Percentiles rank a stretch among this genome's conserved stretches.
Conservation (phyloP, 257 asterid genomes). For the Linaria vulgaris region DNA sequence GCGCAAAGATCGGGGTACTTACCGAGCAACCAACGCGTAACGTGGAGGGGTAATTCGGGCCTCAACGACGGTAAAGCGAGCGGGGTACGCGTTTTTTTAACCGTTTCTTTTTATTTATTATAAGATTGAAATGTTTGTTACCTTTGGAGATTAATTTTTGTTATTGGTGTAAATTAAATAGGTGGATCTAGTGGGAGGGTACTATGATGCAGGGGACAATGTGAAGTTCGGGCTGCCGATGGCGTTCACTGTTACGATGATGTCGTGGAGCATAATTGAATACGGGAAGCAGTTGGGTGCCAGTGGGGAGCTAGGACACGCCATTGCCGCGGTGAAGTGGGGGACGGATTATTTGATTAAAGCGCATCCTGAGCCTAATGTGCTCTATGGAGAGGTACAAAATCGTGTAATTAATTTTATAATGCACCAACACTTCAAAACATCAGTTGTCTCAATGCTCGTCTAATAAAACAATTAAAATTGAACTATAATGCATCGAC, state of each 20-base stretch:
- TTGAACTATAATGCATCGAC: too few relatives aligned
- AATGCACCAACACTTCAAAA: too few relatives aligned
- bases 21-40: slow-evolving; percentile 72
- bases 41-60: slow-evolving; percentile 95
- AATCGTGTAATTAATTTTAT: too few relatives aligned
- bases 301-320: slow-evolving; percentile 77
- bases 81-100: slow-evolving; percentile 54
- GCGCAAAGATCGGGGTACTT: slow-evolving; percentile 98
- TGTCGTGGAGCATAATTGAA: slow-evolving; percentile 92
- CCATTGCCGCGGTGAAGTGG: slow-evolving; percentile 91
- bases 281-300: slow-evolving; percentile 76
- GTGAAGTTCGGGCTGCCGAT: slow-evolving; percentile 94
- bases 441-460: too few relatives aligned
- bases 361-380: slow-evolving; percentile 87
- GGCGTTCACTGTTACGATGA: slow-evolving; percentile 94
- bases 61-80: slow-evolving; percentile 75
- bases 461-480: too few relatives aligned
- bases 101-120: neutral
- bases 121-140: slow-evolving; percentile 7
- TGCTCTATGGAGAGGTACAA: slow-evolving; percentile 87
- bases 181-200: slow-evolving; percentile 98
- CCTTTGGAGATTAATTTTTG: neutral
- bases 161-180: slow-evolving; percentile 23
- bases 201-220: slow-evolving; percentile 98
- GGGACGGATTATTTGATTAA: slow-evolving; percentile 95